phyloP scores from a whole-genome alignment of 31 red algal species.

The Asparagopsis taxiformis region DNA sequence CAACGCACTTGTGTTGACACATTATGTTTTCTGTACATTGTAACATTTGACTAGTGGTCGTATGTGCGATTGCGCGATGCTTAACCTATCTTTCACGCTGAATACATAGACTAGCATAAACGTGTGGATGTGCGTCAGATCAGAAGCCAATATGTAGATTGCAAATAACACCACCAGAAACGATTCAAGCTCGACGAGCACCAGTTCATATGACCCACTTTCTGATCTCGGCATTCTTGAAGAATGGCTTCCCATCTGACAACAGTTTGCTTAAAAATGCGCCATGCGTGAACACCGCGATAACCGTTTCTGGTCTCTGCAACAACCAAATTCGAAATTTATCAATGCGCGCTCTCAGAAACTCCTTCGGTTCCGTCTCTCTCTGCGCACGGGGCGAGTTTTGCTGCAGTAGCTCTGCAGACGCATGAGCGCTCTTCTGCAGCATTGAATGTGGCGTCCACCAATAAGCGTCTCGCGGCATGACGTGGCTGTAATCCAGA shows the following conservation, averaged over 20 bases:
- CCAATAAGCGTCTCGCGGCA: slow-evolving; percentile 36
- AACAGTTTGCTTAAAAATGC: slow-evolving; percentile 31
- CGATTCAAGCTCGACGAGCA: too few species aligned
- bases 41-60: too few species aligned
- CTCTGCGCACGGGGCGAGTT: slow-evolving; percentile 13
- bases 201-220: slow-evolving; percentile 1
- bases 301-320: slow-evolving; percentile 21
- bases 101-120: too few species aligned
- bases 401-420: neutral
- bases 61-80: too few species aligned
- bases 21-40: too few species aligned
- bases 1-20: too few species aligned
- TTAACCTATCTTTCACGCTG: too few species aligned
- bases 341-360: slow-evolving; percentile 17
- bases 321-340: slow-evolving; percentile 51
- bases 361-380: slow-evolving; percentile 25
- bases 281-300: slow-evolving; percentile 45
- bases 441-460: slow-evolving; percentile 10
- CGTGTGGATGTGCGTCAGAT: too few species aligned
- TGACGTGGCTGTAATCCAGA: slow-evolving; percentile 12
- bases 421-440: neutral
- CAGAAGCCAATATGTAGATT: too few species aligned
- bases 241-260: neutral
- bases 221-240: slow-evolving; percentile 14
- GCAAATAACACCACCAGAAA: too few species aligned